Evolutionary conservation across 1,284 basidiomycete species (phyloP).

Genomic region (Ganoderma boninense): DNA sequence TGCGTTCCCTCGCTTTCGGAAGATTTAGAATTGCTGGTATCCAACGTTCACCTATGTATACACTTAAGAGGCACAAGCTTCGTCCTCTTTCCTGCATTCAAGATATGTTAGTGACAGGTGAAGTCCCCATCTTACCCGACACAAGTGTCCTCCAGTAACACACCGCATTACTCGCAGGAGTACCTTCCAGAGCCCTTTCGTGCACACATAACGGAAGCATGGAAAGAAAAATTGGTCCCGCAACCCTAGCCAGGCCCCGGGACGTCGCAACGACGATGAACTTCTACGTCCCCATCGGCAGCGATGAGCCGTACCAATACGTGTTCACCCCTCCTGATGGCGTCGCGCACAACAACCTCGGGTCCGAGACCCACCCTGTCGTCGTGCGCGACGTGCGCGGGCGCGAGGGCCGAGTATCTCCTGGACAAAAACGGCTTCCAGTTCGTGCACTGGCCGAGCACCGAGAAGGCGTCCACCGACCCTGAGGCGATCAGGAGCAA

Average conservation of each 20-base stretch:
- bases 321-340: constrained; percentile 33
- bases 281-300: constrained; percentile 37
- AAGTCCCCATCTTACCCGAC: background rate
- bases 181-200: background rate
- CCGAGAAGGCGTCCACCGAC: constrained; percentile 50
- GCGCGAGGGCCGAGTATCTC: constrained; percentile 38
- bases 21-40: background rate
- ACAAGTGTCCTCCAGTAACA: background rate
- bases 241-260: background rate
- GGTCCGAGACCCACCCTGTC: constrained; percentile 32
- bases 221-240: background rate
- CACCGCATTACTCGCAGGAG: background rate
- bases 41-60: no score
- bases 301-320: constrained; percentile 37
- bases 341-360: constrained; percentile 33
- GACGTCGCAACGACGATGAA: constrained; percentile 40
- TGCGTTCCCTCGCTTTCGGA: background rate
- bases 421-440: constrained; percentile 54
- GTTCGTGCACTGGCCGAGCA: constrained; percentile 42
- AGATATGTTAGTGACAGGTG: background rate
- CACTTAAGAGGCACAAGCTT: background rate
- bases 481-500: constrained; percentile 43
- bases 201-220: background rate
- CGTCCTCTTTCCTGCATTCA: background rate
- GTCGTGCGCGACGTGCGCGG: constrained; percentile 43